Percentiles rank a stretch among this genome's conserved stretches.
These are phyloP conservation scores for Sclerotinia spermophila DNA, from an alignment of 2,329 filamentous ascomycete genomes.

Conservation along the genomic window DNA sequence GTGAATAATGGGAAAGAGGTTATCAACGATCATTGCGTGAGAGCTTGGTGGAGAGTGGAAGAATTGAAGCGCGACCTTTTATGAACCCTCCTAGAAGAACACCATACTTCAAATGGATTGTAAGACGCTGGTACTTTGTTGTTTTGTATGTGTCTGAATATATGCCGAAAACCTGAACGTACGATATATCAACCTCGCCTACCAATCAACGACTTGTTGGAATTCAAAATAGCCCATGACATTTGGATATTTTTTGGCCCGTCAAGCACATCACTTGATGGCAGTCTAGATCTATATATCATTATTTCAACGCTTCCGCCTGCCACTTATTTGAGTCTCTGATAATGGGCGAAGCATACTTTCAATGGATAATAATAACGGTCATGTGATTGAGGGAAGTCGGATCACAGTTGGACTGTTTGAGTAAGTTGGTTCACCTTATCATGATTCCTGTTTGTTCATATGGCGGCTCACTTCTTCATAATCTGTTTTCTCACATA, in stretches of 20 bases:
- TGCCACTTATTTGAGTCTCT: neutral
- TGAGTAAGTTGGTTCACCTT: neutral
- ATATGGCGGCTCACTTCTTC: no score
- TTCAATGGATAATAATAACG: neutral
- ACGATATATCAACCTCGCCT: neutral
- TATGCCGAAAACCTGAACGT: neutral
- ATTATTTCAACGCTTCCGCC: neutral
- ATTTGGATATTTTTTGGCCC: neutral
- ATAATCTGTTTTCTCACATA: no score
- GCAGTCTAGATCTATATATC: neutral
- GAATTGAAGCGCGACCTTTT: neutral
- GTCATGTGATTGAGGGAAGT: neutral
- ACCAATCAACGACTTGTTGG: neutral
- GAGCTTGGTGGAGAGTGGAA: neutral
- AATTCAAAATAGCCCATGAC: neutral
- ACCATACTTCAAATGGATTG: neutral
- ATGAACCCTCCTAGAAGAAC: neutral
- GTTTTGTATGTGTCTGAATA: neutral
- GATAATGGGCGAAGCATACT: neutral
- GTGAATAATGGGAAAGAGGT: neutral
- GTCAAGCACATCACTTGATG: neutral
- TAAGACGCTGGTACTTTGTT: neutral
- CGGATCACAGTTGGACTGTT: neutral
- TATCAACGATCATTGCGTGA: neutral
- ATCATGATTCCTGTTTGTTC: neutral